phyloP scores from a whole-genome alignment of 495 filamentous ascomycete species.

The Daldinia grandis region DNA sequence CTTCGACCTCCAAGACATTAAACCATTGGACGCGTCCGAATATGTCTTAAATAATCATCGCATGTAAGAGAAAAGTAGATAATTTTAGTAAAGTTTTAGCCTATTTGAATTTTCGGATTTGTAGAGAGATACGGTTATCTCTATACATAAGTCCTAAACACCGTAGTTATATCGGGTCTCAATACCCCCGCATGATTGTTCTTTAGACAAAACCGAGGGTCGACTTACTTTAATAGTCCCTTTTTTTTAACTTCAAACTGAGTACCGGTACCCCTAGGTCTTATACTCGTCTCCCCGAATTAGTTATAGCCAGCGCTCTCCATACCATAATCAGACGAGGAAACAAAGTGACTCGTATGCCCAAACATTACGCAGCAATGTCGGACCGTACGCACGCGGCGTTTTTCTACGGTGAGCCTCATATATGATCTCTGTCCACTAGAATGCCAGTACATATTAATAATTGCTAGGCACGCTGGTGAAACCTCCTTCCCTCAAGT shows the following conservation, averaged over 20 bases:
- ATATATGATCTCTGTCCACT: neutral
- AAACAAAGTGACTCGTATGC: neutral
- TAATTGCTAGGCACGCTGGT: conserved; percentile 50
- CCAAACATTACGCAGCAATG: conserved; percentile 4
- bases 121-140: neutral
- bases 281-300: neutral
- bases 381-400: conserved; percentile 53
- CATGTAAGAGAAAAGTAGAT: neutral
- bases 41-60: neutral
- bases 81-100: neutral
- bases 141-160: neutral
- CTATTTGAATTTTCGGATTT: neutral
- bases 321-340: neutral
- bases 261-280: too few species aligned
- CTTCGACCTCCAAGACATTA: neutral
- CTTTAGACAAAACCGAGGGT: neutral
- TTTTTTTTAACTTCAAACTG: neutral
- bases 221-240: neutral
- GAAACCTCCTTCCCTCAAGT: neutral
- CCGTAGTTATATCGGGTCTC: neutral
- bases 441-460: conserved; percentile 13
- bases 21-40: neutral
- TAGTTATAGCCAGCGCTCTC: neutral
- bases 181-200: neutral
- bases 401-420: conserved; percentile 71